Evolutionary conservation across 129 eudicot species (phyloP).

Genomic region (Saposhnikovia divaricata): DNA sequence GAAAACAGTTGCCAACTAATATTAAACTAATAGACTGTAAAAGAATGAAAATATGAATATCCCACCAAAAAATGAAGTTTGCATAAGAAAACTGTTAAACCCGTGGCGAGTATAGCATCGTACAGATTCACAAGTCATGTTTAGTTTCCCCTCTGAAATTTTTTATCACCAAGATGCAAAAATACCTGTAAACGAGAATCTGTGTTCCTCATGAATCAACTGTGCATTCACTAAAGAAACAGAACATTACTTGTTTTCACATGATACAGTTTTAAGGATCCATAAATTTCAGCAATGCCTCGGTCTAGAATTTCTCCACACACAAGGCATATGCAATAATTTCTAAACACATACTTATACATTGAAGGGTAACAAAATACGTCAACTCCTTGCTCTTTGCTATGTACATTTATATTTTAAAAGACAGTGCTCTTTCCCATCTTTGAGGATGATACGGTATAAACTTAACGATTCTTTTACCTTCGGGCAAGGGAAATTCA

Average conservation of each 20-base stretch:
- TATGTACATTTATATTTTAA: constrained; percentile 27
- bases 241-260: neutral
- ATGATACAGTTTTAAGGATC: neutral
- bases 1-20: too few species aligned
- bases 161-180: too few species aligned
- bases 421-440: constrained; percentile 48
- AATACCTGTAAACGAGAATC: neutral
- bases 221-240: neutral
- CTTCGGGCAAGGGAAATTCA: constrained; percentile 47
- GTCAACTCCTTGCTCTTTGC: neutral
- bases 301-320: neutral
- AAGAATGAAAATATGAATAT: too few species aligned
- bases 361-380: neutral
- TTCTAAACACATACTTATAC: neutral
- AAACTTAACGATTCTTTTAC: constrained; percentile 40
- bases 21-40: too few species aligned
- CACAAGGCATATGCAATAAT: neutral
- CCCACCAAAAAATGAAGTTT: too few species aligned
- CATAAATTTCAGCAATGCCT: neutral
- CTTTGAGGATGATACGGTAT: constrained; percentile 47
- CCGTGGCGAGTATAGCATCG: too few species aligned
- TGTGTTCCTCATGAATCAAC: neutral
- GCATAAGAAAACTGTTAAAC: too few species aligned
- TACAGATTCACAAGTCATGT: too few species aligned
- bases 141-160: too few species aligned